Evolutionary conservation across 768 basidiomycete genomes (phyloP), one percentile per base, ranked within the genome.

Genomic region (Podaxis rugospora): DNA sequence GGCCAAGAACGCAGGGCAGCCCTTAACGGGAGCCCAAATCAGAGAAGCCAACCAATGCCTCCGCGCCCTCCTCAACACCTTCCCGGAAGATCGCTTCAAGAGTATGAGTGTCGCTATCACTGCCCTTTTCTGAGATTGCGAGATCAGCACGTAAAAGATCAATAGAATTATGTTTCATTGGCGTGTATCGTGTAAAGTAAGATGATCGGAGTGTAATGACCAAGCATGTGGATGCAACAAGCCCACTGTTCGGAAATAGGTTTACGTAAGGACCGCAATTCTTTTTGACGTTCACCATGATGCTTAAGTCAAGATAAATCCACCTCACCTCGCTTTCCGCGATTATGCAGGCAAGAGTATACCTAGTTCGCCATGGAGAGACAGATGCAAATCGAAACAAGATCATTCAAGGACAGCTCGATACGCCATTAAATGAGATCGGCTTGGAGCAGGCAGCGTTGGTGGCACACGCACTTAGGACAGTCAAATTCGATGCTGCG

Each of bases 351-450:
- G 78, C 80, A 25, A 76, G 77, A 56, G 65, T 92, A 50, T 89
- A 87, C 68, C 73, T 91, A 63, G 80, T 91, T 52, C 84, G 91
- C 46, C 91, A 93, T 65, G 91, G 89, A 18, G 89, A 93, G 76
- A 93, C 91, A 25, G 79, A 84, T 44, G 85, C 81, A 67, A 92
- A 92, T 71, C 73, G 77, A 55, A 71, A 74, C 5, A 75, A 77
- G 25, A 83, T 89, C 59, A 80, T 90, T 49, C 91, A 93, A 76
- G 92, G 92, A 42, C 92, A 93, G 7, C 66, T 83, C 58, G 88
- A 93, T 72, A 86, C 86, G 5, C 64, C 71, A 42, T 77, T 93
- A 67, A 92, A 92, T 65, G 80, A 77, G 14, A 72, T 70, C 3
- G 92, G 92, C 13, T 57, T 78, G 51, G 73, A 74, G 56, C 90